phyloP scores from a whole-genome alignment of 2,329 filamentous ascomycete genomes.

The Pleoardoris graminearum region DNA sequence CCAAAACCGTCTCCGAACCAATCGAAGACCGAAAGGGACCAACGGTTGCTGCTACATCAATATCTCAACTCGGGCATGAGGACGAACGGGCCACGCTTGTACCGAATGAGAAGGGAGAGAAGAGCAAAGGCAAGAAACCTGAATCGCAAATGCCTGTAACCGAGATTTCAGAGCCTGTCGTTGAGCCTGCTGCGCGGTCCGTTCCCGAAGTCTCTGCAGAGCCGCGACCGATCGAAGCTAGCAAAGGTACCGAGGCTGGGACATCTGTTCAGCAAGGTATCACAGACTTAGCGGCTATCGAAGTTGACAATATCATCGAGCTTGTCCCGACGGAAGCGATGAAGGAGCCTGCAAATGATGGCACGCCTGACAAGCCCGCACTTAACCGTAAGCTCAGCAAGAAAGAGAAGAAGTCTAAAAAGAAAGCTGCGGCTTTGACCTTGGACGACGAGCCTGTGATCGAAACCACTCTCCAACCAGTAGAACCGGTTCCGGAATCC shows the following conservation, averaged over 20 bases:
- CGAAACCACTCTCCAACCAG: conserved; percentile 3
- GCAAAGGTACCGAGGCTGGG: conserved; percentile 2
- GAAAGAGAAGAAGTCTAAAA: conserved; percentile 38
- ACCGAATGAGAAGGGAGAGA: conserved; percentile 22
- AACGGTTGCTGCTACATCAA: background rate
- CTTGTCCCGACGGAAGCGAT: background rate
- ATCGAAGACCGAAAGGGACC: background rate
- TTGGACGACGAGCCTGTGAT: conserved; percentile 12
- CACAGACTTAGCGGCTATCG: background rate
- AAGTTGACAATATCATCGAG: conserved; percentile 8
- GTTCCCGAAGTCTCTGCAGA: conserved; percentile 2
- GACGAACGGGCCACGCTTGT: conserved; percentile 11
- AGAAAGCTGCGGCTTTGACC: conserved; percentile 17
- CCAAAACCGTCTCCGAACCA: background rate
- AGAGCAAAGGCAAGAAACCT: conserved; percentile 26
- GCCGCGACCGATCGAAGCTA: conserved; percentile 6
- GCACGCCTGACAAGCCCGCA: conserved; percentile 18
- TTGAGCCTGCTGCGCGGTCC: background rate
- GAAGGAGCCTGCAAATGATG: background rate
- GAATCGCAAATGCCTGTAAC: conserved; percentile 14
- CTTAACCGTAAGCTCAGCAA: conserved; percentile 39
- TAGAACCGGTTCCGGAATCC: conserved; percentile 4
- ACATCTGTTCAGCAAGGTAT: background rate
- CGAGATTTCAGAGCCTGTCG: conserved; percentile 11
- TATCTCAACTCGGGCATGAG: background rate